Percentiles rank a stretch among this genome's conserved stretches.
These are phyloP conservation scores for Boletus eberwhitei DNA, from an alignment of 768 basidiomycete species.

Conservation along the genomic window DNA sequence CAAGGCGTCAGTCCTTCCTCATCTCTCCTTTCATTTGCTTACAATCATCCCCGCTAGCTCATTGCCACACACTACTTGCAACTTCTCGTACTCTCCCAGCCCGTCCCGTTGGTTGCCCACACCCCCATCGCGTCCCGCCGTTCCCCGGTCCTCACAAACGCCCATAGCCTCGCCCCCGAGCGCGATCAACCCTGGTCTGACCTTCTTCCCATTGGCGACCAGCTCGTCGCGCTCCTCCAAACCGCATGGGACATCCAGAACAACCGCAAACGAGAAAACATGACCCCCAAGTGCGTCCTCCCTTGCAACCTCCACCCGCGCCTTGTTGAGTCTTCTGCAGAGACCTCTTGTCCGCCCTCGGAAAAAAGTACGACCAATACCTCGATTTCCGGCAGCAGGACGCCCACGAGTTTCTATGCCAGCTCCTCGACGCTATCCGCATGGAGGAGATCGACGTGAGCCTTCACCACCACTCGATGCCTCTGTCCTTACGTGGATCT, in stretches of 20 bases:
- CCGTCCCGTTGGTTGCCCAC: constrained; percentile 41
- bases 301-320: not conserved
- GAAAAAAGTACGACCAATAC: constrained; percentile 90
- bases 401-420: constrained; percentile 89
- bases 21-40: not conserved
- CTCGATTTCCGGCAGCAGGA: constrained; percentile 95
- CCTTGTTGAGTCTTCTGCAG: constrained; percentile 32
- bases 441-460: constrained; percentile 93
- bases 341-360: constrained; percentile 61
- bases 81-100: constrained; percentile 53
- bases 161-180: constrained; percentile 48
- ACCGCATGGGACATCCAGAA: constrained; percentile 65
- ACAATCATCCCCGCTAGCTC: constrained; percentile 39
- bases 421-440: constrained; percentile 85
- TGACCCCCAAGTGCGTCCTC: constrained; percentile 64
- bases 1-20: constrained; percentile 62
- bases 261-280: constrained; percentile 43
- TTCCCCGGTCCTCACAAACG: constrained; percentile 67
- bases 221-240: constrained; percentile 57
- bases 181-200: constrained; percentile 53
- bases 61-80: constrained; percentile 63
- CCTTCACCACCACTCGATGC: not conserved
- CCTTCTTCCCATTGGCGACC: constrained; percentile 68
- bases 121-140: constrained; percentile 43
- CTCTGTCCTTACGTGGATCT: not conserved